Base-by-base conservation (phyloP, 768 basidiomycete species). In the Pisolithus sp. region DNA sequence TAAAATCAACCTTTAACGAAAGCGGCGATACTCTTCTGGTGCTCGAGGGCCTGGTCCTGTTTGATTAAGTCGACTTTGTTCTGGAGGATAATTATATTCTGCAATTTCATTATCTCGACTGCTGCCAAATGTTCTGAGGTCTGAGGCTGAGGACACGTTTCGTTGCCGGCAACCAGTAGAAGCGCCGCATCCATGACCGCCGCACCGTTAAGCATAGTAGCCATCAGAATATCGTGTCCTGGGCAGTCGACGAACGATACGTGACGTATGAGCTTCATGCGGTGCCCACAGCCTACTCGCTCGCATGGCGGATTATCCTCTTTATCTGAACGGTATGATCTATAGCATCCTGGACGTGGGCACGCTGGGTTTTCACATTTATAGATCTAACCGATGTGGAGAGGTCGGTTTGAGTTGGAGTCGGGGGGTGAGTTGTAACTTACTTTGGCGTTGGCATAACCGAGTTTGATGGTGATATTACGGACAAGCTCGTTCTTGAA, bases 151-250 rank as follows among this genome's bases (percentile, higher is more conserved):
- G 95, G 96, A 69, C 96, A 98, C 3, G 93, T 91, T 77, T 99
- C 96, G 72, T 99, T 99, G 26, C 90, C 96, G 20, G 96, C 96
- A 53, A 99, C 83, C 49, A 99, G 85, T 1, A 99, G 79, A 0
- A 98, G 75, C 5, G 96, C 96, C 49, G 94, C 96, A 71, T 98
- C 94, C 96, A 98, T 99, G 76, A 98, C 95, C 9, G 96, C 96
- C 39, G 96, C 96, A 70, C 95, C 96, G 79, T 98, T 98, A 60
- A 99, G 77, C 96, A 99, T 99, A 57, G 95, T 99, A 47, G 96
- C 96, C 96, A 99, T 99, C 70, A 99, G 85, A 84, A 99, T 98
- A 71, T 97, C 93, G 81, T 95, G 94, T 55, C 94, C 91, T 1
- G 90, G 92, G 61, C 88, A 93, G 70, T 99, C 96, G 65, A 99